Conservation (phyloP, 108 stramenopile genomes). For the Skeletonema marinoi region DNA sequence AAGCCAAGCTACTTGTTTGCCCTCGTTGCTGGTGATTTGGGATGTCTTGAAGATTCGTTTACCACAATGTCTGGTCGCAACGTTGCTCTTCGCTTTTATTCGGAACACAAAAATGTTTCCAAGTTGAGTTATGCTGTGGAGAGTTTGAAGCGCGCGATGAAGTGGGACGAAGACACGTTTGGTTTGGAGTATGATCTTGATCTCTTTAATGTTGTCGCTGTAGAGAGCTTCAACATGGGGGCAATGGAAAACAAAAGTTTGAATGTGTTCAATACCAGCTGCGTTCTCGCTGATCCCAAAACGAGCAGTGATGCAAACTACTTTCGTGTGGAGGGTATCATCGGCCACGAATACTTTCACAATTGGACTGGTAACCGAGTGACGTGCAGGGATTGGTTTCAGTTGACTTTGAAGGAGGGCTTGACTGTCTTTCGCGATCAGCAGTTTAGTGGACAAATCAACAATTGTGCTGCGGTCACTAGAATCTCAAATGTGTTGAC, state of each 20-base stretch:
- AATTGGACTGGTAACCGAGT: slow-evolving; percentile 86
- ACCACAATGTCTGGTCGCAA: slow-evolving; percentile 61
- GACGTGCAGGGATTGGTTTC: slow-evolving; percentile 86
- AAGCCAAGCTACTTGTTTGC: slow-evolving; percentile 82
- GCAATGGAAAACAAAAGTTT: slow-evolving; percentile 85
- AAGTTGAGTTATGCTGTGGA: slow-evolving; percentile 72
- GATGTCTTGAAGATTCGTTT: slow-evolving; percentile 54
- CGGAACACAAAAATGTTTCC: slow-evolving; percentile 67
- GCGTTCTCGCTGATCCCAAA: slow-evolving; percentile 62
- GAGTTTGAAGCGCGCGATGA: slow-evolving; percentile 64
- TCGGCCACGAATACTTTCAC: slow-evolving; percentile 85
- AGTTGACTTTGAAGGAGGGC: slow-evolving; percentile 85
- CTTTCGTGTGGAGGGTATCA: slow-evolving; percentile 67
- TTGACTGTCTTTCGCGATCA: slow-evolving; percentile 85
- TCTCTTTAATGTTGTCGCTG: slow-evolving; percentile 75
- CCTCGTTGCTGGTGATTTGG: slow-evolving; percentile 71
- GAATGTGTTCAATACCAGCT: slow-evolving; percentile 75
- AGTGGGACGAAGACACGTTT: slow-evolving; percentile 78
- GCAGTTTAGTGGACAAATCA: slow-evolving; percentile 60
- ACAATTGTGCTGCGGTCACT: slow-evolving; percentile 53
- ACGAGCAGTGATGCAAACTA: slow-evolving; percentile 60
- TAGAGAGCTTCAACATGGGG: slow-evolving; percentile 73
- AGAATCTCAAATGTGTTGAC: slow-evolving; percentile 61
- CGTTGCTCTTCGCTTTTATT: slow-evolving; percentile 64
- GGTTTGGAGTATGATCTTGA: slow-evolving; percentile 83